Evolutionary conservation across 2,329 filamentous ascomycete species (phyloP).

Genomic region (Aspergillus sp.): DNA sequence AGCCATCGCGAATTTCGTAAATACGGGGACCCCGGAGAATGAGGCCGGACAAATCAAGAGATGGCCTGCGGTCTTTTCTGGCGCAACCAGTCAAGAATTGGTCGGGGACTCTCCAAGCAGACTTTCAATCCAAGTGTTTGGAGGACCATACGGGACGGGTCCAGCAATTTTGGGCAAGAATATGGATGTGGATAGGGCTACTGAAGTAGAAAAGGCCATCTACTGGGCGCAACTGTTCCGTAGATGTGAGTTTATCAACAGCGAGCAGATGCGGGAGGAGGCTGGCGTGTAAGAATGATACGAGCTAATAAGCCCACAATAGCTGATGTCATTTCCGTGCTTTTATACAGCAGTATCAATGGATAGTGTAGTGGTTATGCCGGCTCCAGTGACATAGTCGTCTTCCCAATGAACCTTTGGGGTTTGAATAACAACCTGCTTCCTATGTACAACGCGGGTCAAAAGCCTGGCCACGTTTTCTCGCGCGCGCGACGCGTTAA

Average conservation of each 20-base stretch:
- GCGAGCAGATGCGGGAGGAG: conserved; percentile 9
- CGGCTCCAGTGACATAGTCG: too few species aligned
- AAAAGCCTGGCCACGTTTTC: too few species aligned
- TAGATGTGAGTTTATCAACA: conserved; percentile 13
- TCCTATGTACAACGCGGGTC: too few species aligned
- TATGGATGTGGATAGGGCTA: not conserved
- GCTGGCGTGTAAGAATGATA: conserved; percentile 3
- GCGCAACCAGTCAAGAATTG: not conserved
- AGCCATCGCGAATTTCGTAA: conserved; percentile 8
- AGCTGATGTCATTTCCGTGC: too few species aligned
- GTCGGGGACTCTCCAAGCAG: not conserved
- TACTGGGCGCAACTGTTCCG: conserved; percentile 10
- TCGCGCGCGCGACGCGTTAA: too few species aligned
- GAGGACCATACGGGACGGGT: not conserved
- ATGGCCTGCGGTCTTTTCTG: conserved; percentile 6
- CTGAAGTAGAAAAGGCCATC: conserved; percentile 2
- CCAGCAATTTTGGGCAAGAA: not conserved
- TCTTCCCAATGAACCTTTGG: not conserved
- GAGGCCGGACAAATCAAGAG: not conserved
- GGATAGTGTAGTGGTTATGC: too few species aligned
- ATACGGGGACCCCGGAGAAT: not conserved
- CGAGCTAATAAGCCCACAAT: too few species aligned
- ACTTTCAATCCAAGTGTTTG: conserved; percentile 10
- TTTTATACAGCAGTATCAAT: too few species aligned
- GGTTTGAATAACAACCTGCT: too few species aligned